phyloP scores from a whole-genome alignment of 129 eudicot genomes.

The Flaveria bidentis region DNA sequence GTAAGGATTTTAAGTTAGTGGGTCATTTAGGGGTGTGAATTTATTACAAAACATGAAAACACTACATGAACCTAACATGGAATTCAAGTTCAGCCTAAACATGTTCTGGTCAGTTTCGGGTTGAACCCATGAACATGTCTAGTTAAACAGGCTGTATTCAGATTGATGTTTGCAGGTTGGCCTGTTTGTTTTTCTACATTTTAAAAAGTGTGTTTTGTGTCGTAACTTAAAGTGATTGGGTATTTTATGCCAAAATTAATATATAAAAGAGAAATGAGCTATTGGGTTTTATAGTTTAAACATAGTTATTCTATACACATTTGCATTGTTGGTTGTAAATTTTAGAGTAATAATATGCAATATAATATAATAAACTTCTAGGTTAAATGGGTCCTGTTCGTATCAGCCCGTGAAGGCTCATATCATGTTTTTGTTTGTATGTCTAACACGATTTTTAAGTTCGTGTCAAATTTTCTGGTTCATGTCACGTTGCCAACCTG shows the following conservation, averaged over 20 bases:
- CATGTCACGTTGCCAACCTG: neutral
- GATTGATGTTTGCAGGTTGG: neutral
- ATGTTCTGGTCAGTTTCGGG: neutral
- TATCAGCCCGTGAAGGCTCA: neutral
- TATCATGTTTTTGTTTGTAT: neutral
- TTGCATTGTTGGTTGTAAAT: neutral
- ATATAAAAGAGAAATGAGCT: neutral
- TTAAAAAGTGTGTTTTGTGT: neutral
- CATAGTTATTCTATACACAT: neutral
- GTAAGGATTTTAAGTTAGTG: conserved; percentile 50
- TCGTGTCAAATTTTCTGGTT: neutral
- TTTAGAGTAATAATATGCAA: neutral
- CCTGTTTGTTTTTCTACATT: neutral
- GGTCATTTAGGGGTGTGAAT: neutral
- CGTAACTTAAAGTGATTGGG: neutral
- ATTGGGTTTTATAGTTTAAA: neutral
- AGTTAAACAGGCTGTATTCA: neutral
- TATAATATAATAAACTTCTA: no score
- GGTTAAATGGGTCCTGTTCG: neutral
- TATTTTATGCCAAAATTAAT: neutral
- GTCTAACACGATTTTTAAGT: neutral
- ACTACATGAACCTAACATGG: neutral
- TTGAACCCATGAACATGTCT: neutral
- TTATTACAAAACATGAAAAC: neutral
- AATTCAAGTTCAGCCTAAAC: neutral